Percentiles rank a stretch among this genome's conserved stretches.
Conservation (phyloP, 2,329 filamentous ascomycete species). For the Orbilia quercus region DNA sequence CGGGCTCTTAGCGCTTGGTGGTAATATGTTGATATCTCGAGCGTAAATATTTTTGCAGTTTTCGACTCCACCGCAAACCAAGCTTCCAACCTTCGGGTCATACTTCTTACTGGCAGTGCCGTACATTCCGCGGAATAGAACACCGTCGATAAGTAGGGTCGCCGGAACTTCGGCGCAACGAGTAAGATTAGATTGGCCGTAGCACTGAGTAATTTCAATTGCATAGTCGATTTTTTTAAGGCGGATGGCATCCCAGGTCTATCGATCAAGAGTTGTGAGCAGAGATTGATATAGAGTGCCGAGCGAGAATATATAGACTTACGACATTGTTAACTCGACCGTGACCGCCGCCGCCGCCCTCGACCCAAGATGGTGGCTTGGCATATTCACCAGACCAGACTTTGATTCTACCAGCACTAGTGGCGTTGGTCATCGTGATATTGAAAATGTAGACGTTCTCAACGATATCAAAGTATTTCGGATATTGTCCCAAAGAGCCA, state of each 20-base stretch:
- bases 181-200: slow-evolving; percentile 69
- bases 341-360: slow-evolving; percentile 74
- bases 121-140: slow-evolving; percentile 70
- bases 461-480: slow-evolving; percentile 73
- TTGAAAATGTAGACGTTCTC: slow-evolving; percentile 76
- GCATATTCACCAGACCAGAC: slow-evolving; percentile 72
- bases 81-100: slow-evolving; percentile 65
- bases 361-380: slow-evolving; percentile 69
- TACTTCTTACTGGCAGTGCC: slow-evolving; percentile 68
- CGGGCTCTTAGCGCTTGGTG: slow-evolving; percentile 65
- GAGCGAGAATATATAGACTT: slow-evolving; percentile 65
- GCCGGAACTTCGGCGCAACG: slow-evolving; percentile 64
- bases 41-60: slow-evolving; percentile 66
- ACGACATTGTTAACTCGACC: slow-evolving; percentile 72
- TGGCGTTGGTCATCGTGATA: slow-evolving; percentile 70
- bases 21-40: slow-evolving; percentile 65
- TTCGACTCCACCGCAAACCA: slow-evolving; percentile 66
- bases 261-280: slow-evolving; percentile 67
- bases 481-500: slow-evolving; percentile 77
- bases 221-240: slow-evolving; percentile 73
- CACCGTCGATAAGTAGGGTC: slow-evolving; percentile 61
- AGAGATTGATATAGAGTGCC: no score
- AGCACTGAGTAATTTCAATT: slow-evolving; percentile 72
- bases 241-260: slow-evolving; percentile 72
- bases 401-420: slow-evolving; percentile 75